Conservation (phyloP, 345 rosid species). For the Pugionium cornutum region DNA sequence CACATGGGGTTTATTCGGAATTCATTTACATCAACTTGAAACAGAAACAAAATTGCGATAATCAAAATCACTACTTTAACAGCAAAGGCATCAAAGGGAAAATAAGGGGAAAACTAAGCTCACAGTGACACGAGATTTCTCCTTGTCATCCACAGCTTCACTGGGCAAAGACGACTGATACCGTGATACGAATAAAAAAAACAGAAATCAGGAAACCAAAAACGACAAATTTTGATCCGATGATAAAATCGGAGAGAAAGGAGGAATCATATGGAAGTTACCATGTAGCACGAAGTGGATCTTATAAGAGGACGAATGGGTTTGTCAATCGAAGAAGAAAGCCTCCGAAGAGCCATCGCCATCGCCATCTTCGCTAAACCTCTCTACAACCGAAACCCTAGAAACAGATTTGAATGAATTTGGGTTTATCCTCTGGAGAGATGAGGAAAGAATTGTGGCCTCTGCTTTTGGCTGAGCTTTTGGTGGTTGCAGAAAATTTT, state of each 20-base stretch:
- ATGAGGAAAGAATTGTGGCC: constrained; percentile 34
- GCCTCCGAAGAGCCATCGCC: constrained; percentile 97
- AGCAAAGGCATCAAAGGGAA: not conserved
- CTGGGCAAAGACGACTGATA: constrained; percentile 81
- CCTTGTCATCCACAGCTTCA: constrained; percentile 90
- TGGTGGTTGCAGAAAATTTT: constrained; percentile 46
- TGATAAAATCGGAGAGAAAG: not conserved
- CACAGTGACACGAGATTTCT: constrained; percentile 69
- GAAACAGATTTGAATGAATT: constrained; percentile 19
- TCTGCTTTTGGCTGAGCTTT: constrained; percentile 45
- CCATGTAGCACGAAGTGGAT: constrained; percentile 67
- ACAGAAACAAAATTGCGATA: not conserved
- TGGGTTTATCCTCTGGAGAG: constrained; percentile 31
- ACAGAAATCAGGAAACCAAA: constrained; percentile 10
- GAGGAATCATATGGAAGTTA: constrained; percentile 23
- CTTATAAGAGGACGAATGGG: constrained; percentile 80
- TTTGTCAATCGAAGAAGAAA: constrained; percentile 78
- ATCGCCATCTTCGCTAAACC: constrained; percentile 57
- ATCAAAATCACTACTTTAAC: constrained; percentile 26
- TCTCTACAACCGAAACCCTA: constrained; percentile 29
- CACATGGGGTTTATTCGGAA: not conserved
- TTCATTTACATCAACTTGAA: not conserved
- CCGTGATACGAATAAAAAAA: constrained; percentile 24
- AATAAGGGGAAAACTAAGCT: constrained; percentile 20
- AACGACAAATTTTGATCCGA: not conserved